phyloP scores from a whole-genome alignment of 2,329 filamentous ascomycete species.

The Blastomyces gilchristii region DNA sequence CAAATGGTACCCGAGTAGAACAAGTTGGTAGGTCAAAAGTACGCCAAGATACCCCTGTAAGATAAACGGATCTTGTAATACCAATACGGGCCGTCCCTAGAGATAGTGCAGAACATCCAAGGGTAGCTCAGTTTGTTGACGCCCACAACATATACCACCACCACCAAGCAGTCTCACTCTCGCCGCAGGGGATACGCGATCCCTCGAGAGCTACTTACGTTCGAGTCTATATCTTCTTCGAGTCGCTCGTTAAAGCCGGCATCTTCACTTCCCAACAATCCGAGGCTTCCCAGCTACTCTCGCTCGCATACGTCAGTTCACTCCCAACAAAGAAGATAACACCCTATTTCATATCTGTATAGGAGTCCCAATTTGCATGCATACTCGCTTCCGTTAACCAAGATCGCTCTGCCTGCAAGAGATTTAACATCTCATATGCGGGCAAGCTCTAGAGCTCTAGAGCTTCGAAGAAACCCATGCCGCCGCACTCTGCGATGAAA shows the following conservation, averaged over 20 bases:
- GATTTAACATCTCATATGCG: conserved; percentile 1
- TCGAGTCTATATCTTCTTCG: neutral
- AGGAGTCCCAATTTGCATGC: neutral
- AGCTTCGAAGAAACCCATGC: conserved; percentile 20
- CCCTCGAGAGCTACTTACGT: neutral
- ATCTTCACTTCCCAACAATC: neutral
- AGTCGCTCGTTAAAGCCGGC: neutral
- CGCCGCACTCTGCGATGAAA: conserved; percentile 22
- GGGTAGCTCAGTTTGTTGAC: neutral
- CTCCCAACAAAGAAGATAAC: neutral
- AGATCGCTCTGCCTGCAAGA: neutral
- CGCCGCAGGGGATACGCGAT: neutral
- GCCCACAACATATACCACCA: neutral
- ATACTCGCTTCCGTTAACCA: neutral
- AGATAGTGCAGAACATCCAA: neutral
- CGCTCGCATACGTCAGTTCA: neutral
- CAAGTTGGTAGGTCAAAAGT: neutral
- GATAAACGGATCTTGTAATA: neutral
- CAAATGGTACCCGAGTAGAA: neutral
- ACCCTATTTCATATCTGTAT: neutral
- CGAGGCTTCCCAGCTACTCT: neutral
- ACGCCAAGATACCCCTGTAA: neutral
- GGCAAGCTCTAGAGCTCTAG: neutral
- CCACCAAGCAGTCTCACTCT: neutral
- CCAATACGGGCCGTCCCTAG: neutral